Evolutionary conservation across 108 stramenopile genomes (phyloP), one percentile per base, ranked within the genome.

Genomic region (Skeletonema potamos): DNA sequence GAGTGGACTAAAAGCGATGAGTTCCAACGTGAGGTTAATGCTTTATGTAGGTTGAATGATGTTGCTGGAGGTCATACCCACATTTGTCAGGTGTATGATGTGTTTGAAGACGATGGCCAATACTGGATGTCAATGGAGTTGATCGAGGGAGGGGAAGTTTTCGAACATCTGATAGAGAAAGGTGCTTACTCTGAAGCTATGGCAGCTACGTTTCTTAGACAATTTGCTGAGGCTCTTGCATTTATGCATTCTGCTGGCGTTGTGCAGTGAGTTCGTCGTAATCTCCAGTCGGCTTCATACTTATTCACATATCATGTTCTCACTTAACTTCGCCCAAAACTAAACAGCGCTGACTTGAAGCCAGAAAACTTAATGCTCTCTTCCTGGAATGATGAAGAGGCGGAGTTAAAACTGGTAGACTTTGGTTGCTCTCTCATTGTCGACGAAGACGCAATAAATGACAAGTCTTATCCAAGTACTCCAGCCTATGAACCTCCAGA

Each of bases 331-430:
- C 65, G 58, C 34, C 9, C 0, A n/a, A n/a, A n/a, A n/a, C n/a
- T n/a, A 36, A 36, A 44, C 43, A 44, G 43, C 56, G 62, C 61
- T 8, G 74, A 76, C 48, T 60, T 76, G 24, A 76, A 76, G 32
- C 59, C 74, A 54, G 74, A 76, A 36, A 76, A 76, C 34, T 43
- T 76, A 0, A 68, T 76, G 68, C 27, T 76, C 1, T 62, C 60
- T 11, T 58, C 56, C 0, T 58, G 61, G 56, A 27, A 55, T 27
- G 51, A 66, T 2, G 68, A 58, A 12, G 58, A 69, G 13, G 67
- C 67, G 10, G 48, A 69, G 22, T 2, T 76, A 3, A 76, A 76
- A 44, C 20, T 76, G 29, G 74, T 76, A 20, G 74, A 76, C 33
- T 76, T 76, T 62, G 74, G 74, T 28, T 76, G 74, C 37, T 43